phyloP scores from a whole-genome alignment of 108 stramenopile genomes.

The Skeletonema potamos region DNA sequence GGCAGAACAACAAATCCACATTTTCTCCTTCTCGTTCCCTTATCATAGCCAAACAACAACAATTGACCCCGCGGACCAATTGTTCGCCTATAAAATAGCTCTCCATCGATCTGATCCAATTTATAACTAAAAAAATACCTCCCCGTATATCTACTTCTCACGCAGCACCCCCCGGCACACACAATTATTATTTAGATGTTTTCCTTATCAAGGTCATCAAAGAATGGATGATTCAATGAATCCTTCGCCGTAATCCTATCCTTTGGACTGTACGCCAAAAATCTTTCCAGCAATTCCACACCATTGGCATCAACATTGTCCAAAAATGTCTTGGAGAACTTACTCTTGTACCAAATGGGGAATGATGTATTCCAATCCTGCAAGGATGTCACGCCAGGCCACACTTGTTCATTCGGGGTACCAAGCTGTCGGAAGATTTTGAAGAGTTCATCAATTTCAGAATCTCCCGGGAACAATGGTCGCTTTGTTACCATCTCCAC shows the following conservation, averaged over 20 bases:
- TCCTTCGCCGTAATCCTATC: conserved; percentile 95
- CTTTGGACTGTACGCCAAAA: conserved; percentile 93
- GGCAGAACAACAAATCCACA: not conserved
- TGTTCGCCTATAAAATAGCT: not conserved
- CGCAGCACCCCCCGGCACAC: not conserved
- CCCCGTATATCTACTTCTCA: not conserved
- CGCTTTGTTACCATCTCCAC: conserved; percentile 97
- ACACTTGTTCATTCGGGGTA: conserved; percentile 90
- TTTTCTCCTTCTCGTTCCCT: not conserved
- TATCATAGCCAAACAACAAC: not conserved
- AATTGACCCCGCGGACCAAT: not conserved
- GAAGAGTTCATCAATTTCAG: conserved; percentile 98
- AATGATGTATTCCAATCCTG: conserved; percentile 89
- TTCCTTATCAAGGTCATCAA: conserved; percentile 96
- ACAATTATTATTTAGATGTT: conserved; percentile 26
- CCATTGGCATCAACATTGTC: conserved; percentile 72
- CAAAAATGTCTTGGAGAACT: conserved; percentile 59
- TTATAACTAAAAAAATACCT: not conserved
- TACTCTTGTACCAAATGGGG: conserved; percentile 81
- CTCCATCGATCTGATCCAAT: not conserved
- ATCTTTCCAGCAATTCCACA: conserved; percentile 80
- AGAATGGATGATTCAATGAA: conserved; percentile 94
- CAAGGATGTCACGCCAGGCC: conserved; percentile 88
- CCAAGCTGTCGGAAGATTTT: conserved; percentile 96
- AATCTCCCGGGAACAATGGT: conserved; percentile 96